Evolutionary conservation across 305 asterid genomes (phyloP).

Genomic region (Solanum chacoense): DNA sequence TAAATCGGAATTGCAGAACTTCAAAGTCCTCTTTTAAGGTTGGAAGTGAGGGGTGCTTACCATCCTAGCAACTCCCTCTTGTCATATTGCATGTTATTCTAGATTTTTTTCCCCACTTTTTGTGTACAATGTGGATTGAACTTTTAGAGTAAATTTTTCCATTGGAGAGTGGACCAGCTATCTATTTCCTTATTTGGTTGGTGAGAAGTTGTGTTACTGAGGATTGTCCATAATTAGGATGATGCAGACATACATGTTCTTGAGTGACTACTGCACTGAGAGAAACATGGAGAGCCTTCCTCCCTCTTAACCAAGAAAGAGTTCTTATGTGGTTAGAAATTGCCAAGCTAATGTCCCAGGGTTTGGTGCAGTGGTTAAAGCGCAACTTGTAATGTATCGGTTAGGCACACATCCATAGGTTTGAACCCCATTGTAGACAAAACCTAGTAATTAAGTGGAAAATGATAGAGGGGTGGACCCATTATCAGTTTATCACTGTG

Average conservation of each 20-base stretch:
- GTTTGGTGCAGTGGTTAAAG: not conserved
- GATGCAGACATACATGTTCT: not conserved
- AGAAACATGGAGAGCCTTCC: not conserved
- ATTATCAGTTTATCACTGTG: not conserved
- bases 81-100: not conserved
- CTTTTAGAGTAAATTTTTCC: not conserved
- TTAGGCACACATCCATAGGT: not conserved
- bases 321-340: not conserved
- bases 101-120: not conserved
- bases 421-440: not conserved
- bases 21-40: not conserved
- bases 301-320: not conserved
- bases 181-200: not conserved
- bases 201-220: not conserved
- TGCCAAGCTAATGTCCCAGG: not conserved
- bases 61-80: not conserved
- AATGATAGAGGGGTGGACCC: not conserved
- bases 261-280: not conserved
- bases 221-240: not conserved
- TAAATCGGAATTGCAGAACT: not conserved
- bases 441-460: not conserved
- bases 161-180: not conserved
- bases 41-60: not conserved
- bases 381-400: not conserved
- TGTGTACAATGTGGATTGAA: not conserved